These are phyloP conservation scores for Termitomyces heimii DNA, from an alignment of 768 basidiomycete species.

Conservation along the genomic window DNA sequence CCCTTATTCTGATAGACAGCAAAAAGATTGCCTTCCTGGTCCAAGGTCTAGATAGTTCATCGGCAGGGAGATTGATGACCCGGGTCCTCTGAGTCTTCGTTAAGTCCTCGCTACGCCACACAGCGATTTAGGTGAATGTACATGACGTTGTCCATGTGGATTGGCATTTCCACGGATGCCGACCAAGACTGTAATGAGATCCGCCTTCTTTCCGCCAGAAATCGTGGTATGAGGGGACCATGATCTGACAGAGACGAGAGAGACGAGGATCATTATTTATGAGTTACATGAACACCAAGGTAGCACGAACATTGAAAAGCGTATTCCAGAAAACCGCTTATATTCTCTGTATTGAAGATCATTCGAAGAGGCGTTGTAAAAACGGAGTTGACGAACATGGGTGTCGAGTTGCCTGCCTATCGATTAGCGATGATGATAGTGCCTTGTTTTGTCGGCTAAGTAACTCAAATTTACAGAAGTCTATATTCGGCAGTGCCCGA, in stretches of 20 bases:
- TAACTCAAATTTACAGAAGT: too few relatives aligned
- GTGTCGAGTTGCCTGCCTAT: not conserved
- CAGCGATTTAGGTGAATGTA: not conserved
- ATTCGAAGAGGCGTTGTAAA: not conserved
- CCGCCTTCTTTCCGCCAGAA: not conserved
- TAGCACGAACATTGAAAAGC: not conserved
- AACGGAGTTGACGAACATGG: not conserved
- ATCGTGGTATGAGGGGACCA: not conserved
- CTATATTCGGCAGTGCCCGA: too few relatives aligned
- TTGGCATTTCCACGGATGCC: conserved; percentile 1
- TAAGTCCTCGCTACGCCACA: conserved; percentile 13
- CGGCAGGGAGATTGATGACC: not conserved
- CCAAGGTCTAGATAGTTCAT: not conserved
- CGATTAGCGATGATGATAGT: not conserved
- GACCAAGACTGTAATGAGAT: not conserved
- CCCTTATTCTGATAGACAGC: not conserved
- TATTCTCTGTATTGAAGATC: not conserved
- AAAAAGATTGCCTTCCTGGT: not conserved
- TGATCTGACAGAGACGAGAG: not conserved
- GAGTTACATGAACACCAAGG: not conserved
- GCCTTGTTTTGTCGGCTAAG: too few relatives aligned
- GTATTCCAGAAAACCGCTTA: not conserved
- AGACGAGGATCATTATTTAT: not conserved
- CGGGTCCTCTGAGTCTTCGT: not conserved
- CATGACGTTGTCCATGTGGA: not conserved